Conservation (phyloP, 176 grass and related monocot genomes). For the Rhynchospora pubera region DNA sequence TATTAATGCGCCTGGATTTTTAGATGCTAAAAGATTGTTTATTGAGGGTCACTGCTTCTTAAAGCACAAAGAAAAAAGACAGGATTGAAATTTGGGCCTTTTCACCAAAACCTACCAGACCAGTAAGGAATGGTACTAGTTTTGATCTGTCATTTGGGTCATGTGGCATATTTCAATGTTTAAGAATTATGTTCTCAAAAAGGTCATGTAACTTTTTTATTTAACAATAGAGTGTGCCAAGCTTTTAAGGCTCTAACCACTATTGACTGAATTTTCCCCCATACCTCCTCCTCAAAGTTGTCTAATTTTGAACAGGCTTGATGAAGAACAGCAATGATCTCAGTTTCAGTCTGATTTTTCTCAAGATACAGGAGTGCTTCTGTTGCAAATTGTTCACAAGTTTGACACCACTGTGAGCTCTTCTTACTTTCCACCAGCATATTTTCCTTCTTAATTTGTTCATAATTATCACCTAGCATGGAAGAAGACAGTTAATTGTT, state of each 20-base stretch:
- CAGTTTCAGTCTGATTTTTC: constrained; percentile 52
- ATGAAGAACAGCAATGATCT: constrained; percentile 50
- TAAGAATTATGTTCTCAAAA: background rate
- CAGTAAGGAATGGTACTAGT: background rate
- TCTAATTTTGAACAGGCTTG: constrained; percentile 44
- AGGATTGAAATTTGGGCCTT: background rate
- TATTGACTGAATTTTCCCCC: background rate
- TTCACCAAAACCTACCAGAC: background rate
- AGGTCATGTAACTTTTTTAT: background rate
- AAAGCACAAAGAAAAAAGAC: background rate
- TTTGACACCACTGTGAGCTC: constrained; percentile 42
- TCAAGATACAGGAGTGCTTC: constrained; percentile 51
- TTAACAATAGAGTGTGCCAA: background rate
- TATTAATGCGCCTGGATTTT: background rate
- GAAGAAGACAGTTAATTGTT: background rate
- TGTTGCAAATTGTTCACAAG: constrained; percentile 54
- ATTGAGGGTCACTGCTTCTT: background rate
- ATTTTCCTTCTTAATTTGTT: constrained; percentile 12
- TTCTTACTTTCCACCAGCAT: constrained; percentile 17
- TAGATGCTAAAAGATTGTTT: background rate
- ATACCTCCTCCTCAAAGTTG: constrained; percentile 49
- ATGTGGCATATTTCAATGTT: background rate
- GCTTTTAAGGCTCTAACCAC: background rate
- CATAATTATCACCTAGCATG: constrained; percentile 34
- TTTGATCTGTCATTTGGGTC: background rate